Percentiles rank a stretch among this genome's conserved stretches.
Evolutionary conservation across 768 basidiomycete species (phyloP).

Genomic region (Crucibulum laeve): DNA sequence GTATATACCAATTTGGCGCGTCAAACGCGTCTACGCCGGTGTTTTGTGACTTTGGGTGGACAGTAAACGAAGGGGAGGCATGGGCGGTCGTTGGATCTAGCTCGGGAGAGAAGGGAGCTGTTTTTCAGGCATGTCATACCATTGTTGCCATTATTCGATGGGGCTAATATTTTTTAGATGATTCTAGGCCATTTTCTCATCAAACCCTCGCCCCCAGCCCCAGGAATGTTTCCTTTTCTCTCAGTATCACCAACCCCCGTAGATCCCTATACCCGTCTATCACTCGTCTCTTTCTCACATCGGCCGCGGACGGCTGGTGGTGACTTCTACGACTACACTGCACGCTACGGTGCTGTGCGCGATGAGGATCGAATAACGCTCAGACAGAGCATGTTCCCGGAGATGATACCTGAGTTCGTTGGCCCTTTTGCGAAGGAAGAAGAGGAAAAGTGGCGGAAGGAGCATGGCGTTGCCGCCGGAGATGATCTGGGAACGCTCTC

Average conservation of each 20-base stretch:
- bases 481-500: neutral
- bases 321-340: slow-evolving; percentile 90
- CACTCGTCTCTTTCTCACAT: slow-evolving; percentile 66
- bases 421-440: slow-evolving; percentile 19
- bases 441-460: slow-evolving; percentile 14
- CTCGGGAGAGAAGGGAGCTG: slow-evolving; percentile 52
- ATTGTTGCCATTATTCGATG: neutral
- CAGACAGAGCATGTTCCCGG: slow-evolving; percentile 62
- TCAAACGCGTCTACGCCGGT: slow-evolving; percentile 41
- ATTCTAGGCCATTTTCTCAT: slow-evolving; percentile 72
- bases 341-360: slow-evolving; percentile 83
- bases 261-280: slow-evolving; percentile 48
- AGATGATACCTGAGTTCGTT: slow-evolving; percentile 6
- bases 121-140: slow-evolving; percentile 55
- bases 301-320: slow-evolving; percentile 50
- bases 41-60: slow-evolving; percentile 54
- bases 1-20: slow-evolving; percentile 59
- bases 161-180: slow-evolving; percentile 32
- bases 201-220: slow-evolving; percentile 52
- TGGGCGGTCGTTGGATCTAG: slow-evolving; percentile 77
- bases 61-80: slow-evolving; percentile 52
- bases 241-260: slow-evolving; percentile 22
- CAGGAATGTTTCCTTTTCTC: slow-evolving; percentile 80
- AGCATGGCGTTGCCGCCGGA: neutral
- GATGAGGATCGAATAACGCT: slow-evolving; percentile 83